Evolutionary conservation across 2,329 filamentous ascomycete genomes (phyloP).

Genomic region (Sclerotinia minor): DNA sequence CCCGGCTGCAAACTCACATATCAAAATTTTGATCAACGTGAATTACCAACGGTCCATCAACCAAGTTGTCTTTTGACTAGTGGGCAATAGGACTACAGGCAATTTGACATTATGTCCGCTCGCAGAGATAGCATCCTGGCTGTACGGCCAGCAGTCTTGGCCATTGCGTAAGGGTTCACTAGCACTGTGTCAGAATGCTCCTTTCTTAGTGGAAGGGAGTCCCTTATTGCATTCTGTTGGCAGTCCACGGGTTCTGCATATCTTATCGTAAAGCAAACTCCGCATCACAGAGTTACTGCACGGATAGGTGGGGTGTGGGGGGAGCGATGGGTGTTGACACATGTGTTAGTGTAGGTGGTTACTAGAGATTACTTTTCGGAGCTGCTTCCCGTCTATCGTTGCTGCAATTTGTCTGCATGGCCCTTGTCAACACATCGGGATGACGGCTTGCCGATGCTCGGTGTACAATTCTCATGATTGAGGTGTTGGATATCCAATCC

Average conservation of each 20-base stretch:
- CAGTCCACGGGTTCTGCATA: not conserved
- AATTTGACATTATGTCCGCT: not conserved
- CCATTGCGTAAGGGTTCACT: not conserved
- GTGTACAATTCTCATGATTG: not conserved
- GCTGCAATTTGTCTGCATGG: not conserved
- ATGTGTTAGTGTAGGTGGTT: not conserved
- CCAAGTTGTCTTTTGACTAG: not conserved
- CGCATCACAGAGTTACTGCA: not conserved
- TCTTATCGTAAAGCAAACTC: not conserved
- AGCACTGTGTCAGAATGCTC: not conserved
- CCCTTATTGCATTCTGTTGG: not conserved
- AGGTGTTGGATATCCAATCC: not conserved
- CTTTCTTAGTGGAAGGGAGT: not conserved
- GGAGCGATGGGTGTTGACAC: not conserved
- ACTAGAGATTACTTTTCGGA: not conserved
- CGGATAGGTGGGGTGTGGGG: too few species aligned
- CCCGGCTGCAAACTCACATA: not conserved
- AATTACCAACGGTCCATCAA: not conserved
- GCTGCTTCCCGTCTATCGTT: too few species aligned
- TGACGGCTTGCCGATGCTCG: constrained; percentile 8
- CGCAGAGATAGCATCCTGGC: not conserved
- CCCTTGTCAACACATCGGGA: not conserved
- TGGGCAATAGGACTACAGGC: not conserved
- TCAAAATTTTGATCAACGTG: not conserved
- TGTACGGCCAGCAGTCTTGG: not conserved